phyloP scores from a whole-genome alignment of 2,329 filamentous ascomycete genomes.

The Dendrostoma leiphaemia region DNA sequence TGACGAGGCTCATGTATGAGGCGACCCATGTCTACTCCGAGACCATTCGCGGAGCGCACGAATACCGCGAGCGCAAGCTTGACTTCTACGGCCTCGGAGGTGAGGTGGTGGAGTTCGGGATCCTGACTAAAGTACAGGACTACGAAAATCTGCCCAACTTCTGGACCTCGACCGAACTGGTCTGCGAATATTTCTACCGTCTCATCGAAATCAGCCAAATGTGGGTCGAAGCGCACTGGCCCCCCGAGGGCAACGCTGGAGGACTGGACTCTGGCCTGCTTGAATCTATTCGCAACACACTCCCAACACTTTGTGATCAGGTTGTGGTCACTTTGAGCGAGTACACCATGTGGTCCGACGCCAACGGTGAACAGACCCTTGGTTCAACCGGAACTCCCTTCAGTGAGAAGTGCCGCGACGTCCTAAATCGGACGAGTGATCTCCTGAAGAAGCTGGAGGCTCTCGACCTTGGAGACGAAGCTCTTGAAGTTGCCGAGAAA shows the following conservation, averaged over 20 bases:
- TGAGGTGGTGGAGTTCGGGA: slow-evolving; percentile 64
- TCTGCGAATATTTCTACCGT: slow-evolving; percentile 61
- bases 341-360: slow-evolving; percentile 48
- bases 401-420: slow-evolving; percentile 42
- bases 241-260: slow-evolving; percentile 20
- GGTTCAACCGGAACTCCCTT: slow-evolving; percentile 50
- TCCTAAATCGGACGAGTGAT: slow-evolving; percentile 24
- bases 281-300: slow-evolving; percentile 42
- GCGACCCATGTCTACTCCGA: slow-evolving; percentile 66
- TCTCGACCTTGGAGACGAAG: slow-evolving; percentile 56
- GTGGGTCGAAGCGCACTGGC: slow-evolving; percentile 50
- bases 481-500: slow-evolving; percentile 56
- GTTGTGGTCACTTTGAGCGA: slow-evolving; percentile 56
- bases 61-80: slow-evolving; percentile 71
- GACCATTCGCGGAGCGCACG: slow-evolving; percentile 64
- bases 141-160: slow-evolving; percentile 73
- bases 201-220: slow-evolving; percentile 56
- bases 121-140: slow-evolving; percentile 49
- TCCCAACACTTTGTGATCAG: slow-evolving; percentile 52
- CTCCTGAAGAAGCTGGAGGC: slow-evolving; percentile 54
- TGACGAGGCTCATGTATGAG: slow-evolving; percentile 62
- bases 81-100: slow-evolving; percentile 69
- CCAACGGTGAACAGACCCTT: slow-evolving; percentile 41
- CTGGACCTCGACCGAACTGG: slow-evolving; percentile 75
- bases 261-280: slow-evolving; percentile 39